Evolutionary conservation across 139 green algal genomes (phyloP).

Genomic region (Dunaliella sp.): DNA sequence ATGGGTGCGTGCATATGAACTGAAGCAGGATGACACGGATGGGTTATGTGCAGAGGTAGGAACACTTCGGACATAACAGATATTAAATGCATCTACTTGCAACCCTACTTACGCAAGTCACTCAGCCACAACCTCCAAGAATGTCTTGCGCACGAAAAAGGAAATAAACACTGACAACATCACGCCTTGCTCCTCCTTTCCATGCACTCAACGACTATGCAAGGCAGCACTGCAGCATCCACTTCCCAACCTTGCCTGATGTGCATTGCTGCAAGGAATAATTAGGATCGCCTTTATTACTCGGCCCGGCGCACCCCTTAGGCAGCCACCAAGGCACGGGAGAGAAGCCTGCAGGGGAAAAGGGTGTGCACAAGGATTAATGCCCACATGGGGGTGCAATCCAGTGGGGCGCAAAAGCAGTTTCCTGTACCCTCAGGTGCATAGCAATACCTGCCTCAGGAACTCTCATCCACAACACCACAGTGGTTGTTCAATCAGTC

Average conservation of each 20-base stretch:
- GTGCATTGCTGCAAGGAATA: not conserved
- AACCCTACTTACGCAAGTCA: not conserved
- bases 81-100: not conserved
- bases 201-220: too few relatives aligned
- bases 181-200: not conserved
- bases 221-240: too few relatives aligned
- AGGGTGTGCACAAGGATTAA: too few relatives aligned
- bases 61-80: not conserved
- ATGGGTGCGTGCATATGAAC: not conserved
- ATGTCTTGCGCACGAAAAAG: not conserved
- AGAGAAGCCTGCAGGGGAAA: not conserved
- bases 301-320: too few relatives aligned
- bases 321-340: not conserved
- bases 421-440: not conserved
- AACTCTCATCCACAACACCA: not conserved
- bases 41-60: not conserved
- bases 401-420: not conserved
- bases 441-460: not conserved
- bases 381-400: too few relatives aligned
- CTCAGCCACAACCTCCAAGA: not conserved
- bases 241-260: not conserved
- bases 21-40: not conserved
- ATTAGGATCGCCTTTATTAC: too few relatives aligned
- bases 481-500: too few relatives aligned
- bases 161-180: not conserved